These are phyloP conservation scores for Populus simonii DNA, from an alignment of 345 rosid species.

Conservation along the genomic window DNA sequence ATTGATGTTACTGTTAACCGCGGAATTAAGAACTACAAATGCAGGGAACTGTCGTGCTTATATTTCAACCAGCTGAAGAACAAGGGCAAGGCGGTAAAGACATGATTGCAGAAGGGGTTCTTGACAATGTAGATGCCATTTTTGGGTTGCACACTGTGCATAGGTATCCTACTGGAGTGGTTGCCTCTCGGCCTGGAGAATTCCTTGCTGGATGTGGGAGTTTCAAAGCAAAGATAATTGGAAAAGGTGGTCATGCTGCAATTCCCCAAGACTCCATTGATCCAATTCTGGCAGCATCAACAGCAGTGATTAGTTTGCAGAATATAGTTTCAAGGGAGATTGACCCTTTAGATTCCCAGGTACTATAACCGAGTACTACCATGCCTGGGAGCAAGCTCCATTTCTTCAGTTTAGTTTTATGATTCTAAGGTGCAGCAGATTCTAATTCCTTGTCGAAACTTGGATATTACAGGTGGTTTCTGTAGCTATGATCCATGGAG, in stretches of 20 bases:
- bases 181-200: conserved; percentile 47
- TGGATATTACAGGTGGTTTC: conserved; percentile 50
- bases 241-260: conserved; percentile 62
- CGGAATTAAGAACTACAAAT: not conserved
- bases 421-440: not conserved
- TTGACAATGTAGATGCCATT: conserved; percentile 53
- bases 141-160: conserved; percentile 52
- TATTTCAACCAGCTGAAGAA: conserved; percentile 76
- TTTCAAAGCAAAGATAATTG: conserved; percentile 51
- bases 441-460: not conserved
- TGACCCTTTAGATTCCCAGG: conserved; percentile 69
- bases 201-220: conserved; percentile 68
- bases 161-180: conserved; percentile 38
- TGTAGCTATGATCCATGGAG: conserved; percentile 51
- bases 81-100: conserved; percentile 53
- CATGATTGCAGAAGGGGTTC: conserved; percentile 49
- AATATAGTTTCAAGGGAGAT: conserved; percentile 56
- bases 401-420: not conserved
- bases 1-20: not conserved
- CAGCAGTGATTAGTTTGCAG: conserved; percentile 56
- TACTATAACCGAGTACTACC: not conserved
- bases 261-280: conserved; percentile 49
- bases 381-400: too few species aligned
- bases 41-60: conserved; percentile 59
- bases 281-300: conserved; percentile 60